phyloP scores from a whole-genome alignment of 495 filamentous ascomycete species.

The Neurospora pannonica region DNA sequence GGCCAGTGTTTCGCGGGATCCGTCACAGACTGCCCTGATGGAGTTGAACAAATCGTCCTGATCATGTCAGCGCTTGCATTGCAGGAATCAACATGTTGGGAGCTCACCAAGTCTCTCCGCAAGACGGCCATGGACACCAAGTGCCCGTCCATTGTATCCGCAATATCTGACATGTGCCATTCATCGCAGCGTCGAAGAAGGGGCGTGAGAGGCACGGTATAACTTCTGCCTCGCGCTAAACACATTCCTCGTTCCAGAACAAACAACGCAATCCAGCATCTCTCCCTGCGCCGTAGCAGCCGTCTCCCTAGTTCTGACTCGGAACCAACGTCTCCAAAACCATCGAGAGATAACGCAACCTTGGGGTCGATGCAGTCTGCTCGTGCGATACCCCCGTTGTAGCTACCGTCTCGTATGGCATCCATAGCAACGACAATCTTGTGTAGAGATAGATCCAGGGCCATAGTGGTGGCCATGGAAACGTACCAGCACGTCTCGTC shows the following conservation, averaged over 20 bases:
- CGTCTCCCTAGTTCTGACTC: slow-evolving; percentile 47
- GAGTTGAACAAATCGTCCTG: slow-evolving; percentile 51
- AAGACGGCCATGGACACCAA: slow-evolving; percentile 60
- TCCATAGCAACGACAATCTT: slow-evolving; percentile 53
- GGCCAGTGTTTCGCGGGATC: slow-evolving; percentile 31
- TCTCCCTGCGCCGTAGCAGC: slow-evolving; percentile 53
- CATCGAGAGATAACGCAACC: slow-evolving; percentile 56
- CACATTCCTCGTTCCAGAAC: slow-evolving; percentile 67
- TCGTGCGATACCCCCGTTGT: slow-evolving; percentile 40
- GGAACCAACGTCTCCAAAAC: slow-evolving; percentile 55
- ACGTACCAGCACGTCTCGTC: slow-evolving; percentile 67
- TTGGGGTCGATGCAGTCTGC: slow-evolving; percentile 59
- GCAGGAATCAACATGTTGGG: background rate
- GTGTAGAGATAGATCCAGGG: slow-evolving; percentile 58
- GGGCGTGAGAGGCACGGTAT: slow-evolving; percentile 54
- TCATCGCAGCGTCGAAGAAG: slow-evolving; percentile 56
- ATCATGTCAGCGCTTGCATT: slow-evolving; percentile 4
- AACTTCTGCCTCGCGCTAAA: slow-evolving; percentile 57
- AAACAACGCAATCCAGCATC: slow-evolving; percentile 62
- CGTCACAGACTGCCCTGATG: slow-evolving; percentile 56
- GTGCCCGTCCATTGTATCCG: slow-evolving; percentile 58
- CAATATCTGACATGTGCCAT: slow-evolving; percentile 54
- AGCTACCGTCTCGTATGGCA: slow-evolving; percentile 34
- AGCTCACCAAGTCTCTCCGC: slow-evolving; percentile 54
- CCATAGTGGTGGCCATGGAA: slow-evolving; percentile 57